Evolutionary conservation across 108 stramenopile species (phyloP).

Genomic region (Skeletonema tropicum): DNA sequence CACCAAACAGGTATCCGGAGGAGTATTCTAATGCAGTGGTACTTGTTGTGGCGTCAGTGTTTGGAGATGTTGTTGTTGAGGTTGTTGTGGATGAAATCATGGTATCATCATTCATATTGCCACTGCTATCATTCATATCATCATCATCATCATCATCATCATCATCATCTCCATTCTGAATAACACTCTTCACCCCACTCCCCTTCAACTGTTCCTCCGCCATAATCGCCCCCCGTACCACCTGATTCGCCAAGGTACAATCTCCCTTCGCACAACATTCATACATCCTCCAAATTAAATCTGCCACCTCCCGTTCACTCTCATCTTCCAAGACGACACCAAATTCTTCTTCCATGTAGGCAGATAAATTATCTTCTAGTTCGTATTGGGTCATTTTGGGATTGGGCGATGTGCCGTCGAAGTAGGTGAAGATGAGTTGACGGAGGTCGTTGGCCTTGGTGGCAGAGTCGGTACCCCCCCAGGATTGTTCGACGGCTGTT

Average conservation of each 20-base stretch:
- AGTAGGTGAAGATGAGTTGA: constrained; percentile 53
- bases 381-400: constrained; percentile 51
- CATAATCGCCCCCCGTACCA: constrained; percentile 54
- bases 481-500: constrained; percentile 76
- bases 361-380: constrained; percentile 78
- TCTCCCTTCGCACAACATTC: constrained; percentile 71
- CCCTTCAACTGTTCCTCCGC: constrained; percentile 46
- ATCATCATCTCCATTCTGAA: constrained; percentile 64
- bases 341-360: constrained; percentile 89
- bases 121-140: constrained; percentile 26
- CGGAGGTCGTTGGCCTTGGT: constrained; percentile 77
- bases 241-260: constrained; percentile 53
- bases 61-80: constrained; percentile 6
- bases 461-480: constrained; percentile 74
- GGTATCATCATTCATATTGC: constrained; percentile 42
- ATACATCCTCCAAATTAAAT: constrained; percentile 75
- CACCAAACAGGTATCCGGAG: constrained; percentile 58
- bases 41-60: neutral
- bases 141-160: constrained; percentile 69
- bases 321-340: constrained; percentile 82
- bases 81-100: constrained; percentile 15
- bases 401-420: constrained; percentile 58
- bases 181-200: constrained; percentile 52
- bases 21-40: constrained; percentile 42
- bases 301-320: constrained; percentile 76